Conservation (phyloP, 2,329 filamentous ascomycete genomes). For the Apiospora hydei region DNA sequence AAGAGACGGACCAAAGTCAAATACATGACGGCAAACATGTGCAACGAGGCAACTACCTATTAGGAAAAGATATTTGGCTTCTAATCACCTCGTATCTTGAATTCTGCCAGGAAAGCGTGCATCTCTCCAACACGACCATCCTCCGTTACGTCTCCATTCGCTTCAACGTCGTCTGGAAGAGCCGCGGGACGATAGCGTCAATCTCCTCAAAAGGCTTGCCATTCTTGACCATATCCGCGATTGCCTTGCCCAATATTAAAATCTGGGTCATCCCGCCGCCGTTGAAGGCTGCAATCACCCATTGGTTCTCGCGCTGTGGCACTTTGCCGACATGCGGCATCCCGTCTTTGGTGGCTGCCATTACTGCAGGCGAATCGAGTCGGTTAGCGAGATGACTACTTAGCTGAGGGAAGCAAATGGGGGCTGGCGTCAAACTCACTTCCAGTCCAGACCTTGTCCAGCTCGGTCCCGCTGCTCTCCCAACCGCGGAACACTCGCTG, state of each 20-base stretch:
- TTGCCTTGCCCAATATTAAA: slow-evolving; percentile 25
- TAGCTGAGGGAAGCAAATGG: background rate
- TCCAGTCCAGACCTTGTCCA: slow-evolving; percentile 38
- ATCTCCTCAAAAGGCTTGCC: slow-evolving; percentile 24
- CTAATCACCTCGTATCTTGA: background rate
- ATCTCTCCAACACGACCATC: background rate
- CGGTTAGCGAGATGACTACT: background rate
- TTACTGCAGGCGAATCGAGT: background rate
- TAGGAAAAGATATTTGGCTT: background rate
- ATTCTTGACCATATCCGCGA: slow-evolving; percentile 28
- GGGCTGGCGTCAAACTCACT: background rate
- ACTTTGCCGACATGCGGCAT: slow-evolving; percentile 17
- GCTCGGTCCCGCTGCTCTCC: slow-evolving; percentile 46
- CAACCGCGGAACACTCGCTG: slow-evolving; percentile 51
- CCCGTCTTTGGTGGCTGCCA: slow-evolving; percentile 1
- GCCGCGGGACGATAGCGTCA: slow-evolving; percentile 26
- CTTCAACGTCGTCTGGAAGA: slow-evolving; percentile 28
- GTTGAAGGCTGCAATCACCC: slow-evolving; percentile 20
- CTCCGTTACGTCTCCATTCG: slow-evolving; percentile 18
- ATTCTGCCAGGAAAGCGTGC: background rate
- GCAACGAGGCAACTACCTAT: background rate
- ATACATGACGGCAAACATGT: background rate
- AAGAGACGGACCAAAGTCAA: background rate
- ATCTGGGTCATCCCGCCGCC: slow-evolving; percentile 23
- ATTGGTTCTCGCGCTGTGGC: background rate